phyloP scores from a whole-genome alignment of 495 filamentous ascomycete genomes.

The Xylaria scruposa region DNA sequence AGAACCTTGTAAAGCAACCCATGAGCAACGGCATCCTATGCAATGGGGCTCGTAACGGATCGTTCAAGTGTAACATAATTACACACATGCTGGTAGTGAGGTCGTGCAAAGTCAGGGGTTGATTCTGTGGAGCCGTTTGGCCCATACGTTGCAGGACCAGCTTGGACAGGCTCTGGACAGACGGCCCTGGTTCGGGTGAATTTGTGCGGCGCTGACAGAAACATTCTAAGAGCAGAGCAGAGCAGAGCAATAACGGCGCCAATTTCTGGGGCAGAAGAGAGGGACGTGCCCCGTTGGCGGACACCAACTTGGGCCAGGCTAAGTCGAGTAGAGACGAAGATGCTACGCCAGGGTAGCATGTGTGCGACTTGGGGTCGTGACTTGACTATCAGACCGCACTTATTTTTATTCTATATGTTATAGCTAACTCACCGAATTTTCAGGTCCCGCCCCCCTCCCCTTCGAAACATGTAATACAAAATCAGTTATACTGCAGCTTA shows the following conservation, averaged over 20 bases:
- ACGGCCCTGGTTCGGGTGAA: constrained; percentile 13
- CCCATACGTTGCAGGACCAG: background rate
- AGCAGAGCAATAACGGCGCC: background rate
- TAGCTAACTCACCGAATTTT: constrained; percentile 21
- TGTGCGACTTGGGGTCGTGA: constrained; percentile 23
- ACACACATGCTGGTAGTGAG: background rate
- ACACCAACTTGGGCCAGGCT: background rate
- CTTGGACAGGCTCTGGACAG: background rate
- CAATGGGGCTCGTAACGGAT: constrained; percentile 2
- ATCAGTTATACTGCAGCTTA: constrained; percentile 10
- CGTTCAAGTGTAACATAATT: constrained; percentile 1
- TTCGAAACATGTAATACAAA: constrained; percentile 2
- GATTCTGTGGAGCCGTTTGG: constrained; percentile 11
- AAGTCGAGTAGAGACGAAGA: background rate
- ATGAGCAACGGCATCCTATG: background rate
- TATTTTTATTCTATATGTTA: constrained; percentile 6
- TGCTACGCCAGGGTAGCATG: constrained; percentile 25
- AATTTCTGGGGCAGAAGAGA: constrained; percentile 5
- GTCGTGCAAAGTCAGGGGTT: background rate
- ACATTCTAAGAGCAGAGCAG: background rate
- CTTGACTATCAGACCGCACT: constrained; percentile 14
- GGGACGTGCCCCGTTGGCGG: constrained; percentile 1
- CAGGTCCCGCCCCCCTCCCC: constrained; percentile 3
- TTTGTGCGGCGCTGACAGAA: constrained; percentile 15
- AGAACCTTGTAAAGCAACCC: background rate